phyloP scores from a whole-genome alignment of 1,284 basidiomycete species.

The Cryptococcus neoformans region DNA sequence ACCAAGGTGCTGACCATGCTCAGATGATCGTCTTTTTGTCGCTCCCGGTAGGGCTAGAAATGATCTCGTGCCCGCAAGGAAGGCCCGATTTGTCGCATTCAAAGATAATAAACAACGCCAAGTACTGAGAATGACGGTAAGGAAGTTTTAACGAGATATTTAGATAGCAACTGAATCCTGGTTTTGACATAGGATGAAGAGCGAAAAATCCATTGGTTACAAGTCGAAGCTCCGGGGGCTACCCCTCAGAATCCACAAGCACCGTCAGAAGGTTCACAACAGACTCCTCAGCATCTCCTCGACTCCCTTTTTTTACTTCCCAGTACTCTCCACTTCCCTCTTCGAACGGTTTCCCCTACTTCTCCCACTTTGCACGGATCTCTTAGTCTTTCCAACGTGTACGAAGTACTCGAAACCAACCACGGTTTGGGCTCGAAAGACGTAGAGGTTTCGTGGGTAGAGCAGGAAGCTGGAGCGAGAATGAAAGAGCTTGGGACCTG shows the following conservation, averaged over 20 bases:
- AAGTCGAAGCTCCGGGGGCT: constrained; percentile 1
- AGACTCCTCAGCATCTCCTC: constrained; percentile 22
- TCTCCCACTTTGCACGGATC: constrained; percentile 37
- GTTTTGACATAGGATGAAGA: constrained; percentile 8
- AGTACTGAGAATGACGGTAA: constrained; percentile 14
- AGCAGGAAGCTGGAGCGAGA: constrained; percentile 20
- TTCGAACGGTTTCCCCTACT: constrained; percentile 27
- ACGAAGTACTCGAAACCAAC: constrained; percentile 18
- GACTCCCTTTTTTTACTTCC: constrained; percentile 16
- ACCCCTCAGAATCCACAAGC: not conserved
- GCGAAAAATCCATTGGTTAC: constrained; percentile 1
- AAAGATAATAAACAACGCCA: constrained; percentile 11
- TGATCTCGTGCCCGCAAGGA: constrained; percentile 29
- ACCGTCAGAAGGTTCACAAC: constrained; percentile 17
- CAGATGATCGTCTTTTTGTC: constrained; percentile 37
- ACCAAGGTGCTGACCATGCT: constrained; percentile 53
- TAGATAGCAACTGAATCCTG: not conserved
- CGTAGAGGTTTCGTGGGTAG: constrained; percentile 27
- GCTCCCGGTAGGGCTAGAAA: constrained; percentile 34
- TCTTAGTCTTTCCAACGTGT: constrained; percentile 34
- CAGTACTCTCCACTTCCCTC: constrained; percentile 25
- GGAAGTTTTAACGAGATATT: not conserved
- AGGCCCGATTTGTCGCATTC: constrained; percentile 27
- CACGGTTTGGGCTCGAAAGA: constrained; percentile 17
- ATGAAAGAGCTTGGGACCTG: constrained; percentile 36